phyloP scores from a whole-genome alignment of 73 alveolate genomes.

The Strombidium stylifer region DNA sequence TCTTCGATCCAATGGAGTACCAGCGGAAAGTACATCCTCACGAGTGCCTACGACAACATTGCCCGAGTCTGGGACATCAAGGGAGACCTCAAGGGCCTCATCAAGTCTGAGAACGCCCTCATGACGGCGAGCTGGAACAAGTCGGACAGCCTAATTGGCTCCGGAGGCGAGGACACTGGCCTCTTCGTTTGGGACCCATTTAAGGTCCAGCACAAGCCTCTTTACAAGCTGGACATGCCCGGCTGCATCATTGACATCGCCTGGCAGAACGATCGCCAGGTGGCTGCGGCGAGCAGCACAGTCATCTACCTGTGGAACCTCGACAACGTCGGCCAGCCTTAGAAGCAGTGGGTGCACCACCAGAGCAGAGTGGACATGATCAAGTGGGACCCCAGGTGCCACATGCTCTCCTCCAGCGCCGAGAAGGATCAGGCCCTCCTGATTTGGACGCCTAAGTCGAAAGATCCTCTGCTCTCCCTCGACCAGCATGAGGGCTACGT shows the following conservation, averaged over 20 bases:
- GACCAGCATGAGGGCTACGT: slow-evolving; percentile 12
- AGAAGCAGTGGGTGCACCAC: slow-evolving; percentile 36
- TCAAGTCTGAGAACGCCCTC: slow-evolving; percentile 1
- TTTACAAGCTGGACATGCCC: slow-evolving; percentile 3
- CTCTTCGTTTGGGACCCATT: slow-evolving; percentile 39
- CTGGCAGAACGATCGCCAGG: slow-evolving; percentile 42
- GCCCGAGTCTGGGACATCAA: slow-evolving; percentile 54
- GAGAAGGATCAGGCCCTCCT: slow-evolving; percentile 14
- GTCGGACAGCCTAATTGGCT: slow-evolving; percentile 22
- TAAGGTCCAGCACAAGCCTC: not conserved
- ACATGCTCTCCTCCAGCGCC: slow-evolving; percentile 45
- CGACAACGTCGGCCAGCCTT: slow-evolving; percentile 4
- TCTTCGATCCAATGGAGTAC: slow-evolving; percentile 48
- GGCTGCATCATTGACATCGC: slow-evolving; percentile 23
- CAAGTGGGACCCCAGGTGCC: slow-evolving; percentile 58
- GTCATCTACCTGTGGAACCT: slow-evolving; percentile 41
- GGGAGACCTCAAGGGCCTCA: slow-evolving; percentile 36
- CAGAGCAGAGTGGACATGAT: slow-evolving; percentile 8
- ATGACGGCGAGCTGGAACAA: slow-evolving; percentile 54
- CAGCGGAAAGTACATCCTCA: slow-evolving; percentile 35
- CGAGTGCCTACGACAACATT: slow-evolving; percentile 51
- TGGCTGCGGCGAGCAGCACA: slow-evolving; percentile 39
- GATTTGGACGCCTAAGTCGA: slow-evolving; percentile 27
- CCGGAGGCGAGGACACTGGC: slow-evolving; percentile 31
- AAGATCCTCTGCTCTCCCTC: slow-evolving; percentile 3